Evolutionary conservation across 2,329 filamentous ascomycete genomes (phyloP).

Genomic region (Microdochium paspali): DNA sequence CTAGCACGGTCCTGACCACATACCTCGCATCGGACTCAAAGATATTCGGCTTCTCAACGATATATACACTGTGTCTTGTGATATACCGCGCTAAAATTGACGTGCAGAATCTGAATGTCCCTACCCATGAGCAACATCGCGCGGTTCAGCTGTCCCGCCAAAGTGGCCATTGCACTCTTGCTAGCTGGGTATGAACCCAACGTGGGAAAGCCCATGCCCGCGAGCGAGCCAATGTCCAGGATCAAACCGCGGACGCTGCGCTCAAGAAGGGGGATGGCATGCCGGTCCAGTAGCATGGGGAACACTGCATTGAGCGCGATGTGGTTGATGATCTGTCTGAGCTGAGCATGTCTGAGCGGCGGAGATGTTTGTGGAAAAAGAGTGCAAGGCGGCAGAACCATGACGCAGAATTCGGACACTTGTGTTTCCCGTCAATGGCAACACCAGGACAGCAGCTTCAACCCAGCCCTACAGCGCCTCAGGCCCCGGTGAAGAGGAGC

Average conservation of each 20-base stretch:
- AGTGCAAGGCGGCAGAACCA: too few species aligned
- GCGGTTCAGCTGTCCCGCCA: slow-evolving; percentile 25
- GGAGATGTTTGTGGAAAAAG: too few species aligned
- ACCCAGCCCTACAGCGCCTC: slow-evolving; percentile 50
- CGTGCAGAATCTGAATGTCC: slow-evolving; percentile 6
- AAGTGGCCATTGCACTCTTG: slow-evolving; percentile 34
- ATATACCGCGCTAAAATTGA: slow-evolving; percentile 9
- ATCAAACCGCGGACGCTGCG: slow-evolving; percentile 32
- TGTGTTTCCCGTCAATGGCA: too few species aligned
- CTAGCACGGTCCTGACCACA: slow-evolving; percentile 9
- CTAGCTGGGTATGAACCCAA: slow-evolving; percentile 31
- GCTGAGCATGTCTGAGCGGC: slow-evolving; percentile 21
- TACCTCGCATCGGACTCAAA: slow-evolving; percentile 8
- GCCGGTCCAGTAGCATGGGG: slow-evolving; percentile 34
- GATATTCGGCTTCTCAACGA: slow-evolving; percentile 3
- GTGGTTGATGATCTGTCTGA: slow-evolving; percentile 27
- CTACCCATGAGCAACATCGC: slow-evolving; percentile 25
- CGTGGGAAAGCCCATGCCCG: slow-evolving; percentile 35
- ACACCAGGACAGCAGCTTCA: too few species aligned
- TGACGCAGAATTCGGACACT: too few species aligned
- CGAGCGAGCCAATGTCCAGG: slow-evolving; percentile 38
- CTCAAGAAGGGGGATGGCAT: slow-evolving; percentile 32
- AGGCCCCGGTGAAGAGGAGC: slow-evolving; percentile 43
- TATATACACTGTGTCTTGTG: slow-evolving; percentile 7
- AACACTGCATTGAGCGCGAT: slow-evolving; percentile 40